Percentiles rank a stretch among this genome's conserved stretches.
Conservation (phyloP, 2,329 filamentous ascomycete species). For the Fusarium sp. region DNA sequence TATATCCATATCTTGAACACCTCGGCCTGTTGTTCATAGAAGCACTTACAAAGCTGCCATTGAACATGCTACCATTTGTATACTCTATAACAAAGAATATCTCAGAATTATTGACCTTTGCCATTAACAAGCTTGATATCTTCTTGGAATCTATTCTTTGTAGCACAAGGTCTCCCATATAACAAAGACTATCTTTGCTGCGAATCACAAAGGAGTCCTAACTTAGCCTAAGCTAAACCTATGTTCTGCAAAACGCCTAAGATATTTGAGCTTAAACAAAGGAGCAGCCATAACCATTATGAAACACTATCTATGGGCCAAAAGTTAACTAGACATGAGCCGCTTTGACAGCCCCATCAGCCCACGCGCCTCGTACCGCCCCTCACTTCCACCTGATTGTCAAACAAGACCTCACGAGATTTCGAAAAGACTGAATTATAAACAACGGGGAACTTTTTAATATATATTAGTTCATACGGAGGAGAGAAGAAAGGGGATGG, state of each 20-base stretch:
- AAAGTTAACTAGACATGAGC: neutral
- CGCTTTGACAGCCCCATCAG: conserved; percentile 2
- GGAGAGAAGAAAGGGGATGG: neutral
- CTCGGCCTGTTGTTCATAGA: neutral
- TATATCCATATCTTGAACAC: neutral
- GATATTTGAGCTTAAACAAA: neutral
- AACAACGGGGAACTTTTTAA: neutral
- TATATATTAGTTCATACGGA: neutral
- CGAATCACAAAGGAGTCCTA: neutral
- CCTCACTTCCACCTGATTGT: conserved; percentile 16
- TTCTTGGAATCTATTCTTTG: too few species aligned
- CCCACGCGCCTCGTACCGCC: neutral
- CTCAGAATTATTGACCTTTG: too few species aligned
- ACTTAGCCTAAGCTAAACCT: neutral
- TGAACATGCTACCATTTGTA: neutral
- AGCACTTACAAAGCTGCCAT: neutral
- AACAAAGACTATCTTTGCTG: neutral
- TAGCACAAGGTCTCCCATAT: too few species aligned
- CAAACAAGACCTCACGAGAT: conserved; percentile 2
- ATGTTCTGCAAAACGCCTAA: neutral
- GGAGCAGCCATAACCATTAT: neutral
- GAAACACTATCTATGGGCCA: neutral
- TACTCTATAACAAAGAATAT: neutral
- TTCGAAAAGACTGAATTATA: neutral
- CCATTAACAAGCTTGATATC: neutral